phyloP scores from a whole-genome alignment of 1,284 basidiomycete genomes.

The Clitocybe nebularis region DNA sequence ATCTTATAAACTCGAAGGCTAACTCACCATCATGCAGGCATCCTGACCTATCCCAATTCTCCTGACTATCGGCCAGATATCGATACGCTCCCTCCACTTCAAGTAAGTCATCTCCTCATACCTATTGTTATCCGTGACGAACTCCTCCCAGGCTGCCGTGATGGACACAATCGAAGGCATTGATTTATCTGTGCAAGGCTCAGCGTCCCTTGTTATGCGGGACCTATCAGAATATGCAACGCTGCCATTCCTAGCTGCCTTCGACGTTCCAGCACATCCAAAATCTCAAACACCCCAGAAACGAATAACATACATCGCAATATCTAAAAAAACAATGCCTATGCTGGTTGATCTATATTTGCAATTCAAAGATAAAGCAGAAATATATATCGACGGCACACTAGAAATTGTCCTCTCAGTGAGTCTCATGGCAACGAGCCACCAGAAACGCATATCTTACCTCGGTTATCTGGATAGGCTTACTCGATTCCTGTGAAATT shows the following conservation, averaged over 20 bases:
- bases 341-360: conserved; percentile 72
- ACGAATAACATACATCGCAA: conserved; percentile 81
- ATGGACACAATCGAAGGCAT: conserved; percentile 68
- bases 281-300: conserved; percentile 41
- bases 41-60: conserved; percentile 79
- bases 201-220: conserved; percentile 70
- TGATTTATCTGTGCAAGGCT: conserved; percentile 57
- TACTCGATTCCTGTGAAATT: conserved; percentile 89
- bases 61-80: conserved; percentile 87
- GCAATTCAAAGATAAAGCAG: conserved; percentile 52
- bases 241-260: conserved; percentile 79
- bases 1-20: not conserved
- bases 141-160: conserved; percentile 51
- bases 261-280: conserved; percentile 44
- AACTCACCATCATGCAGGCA: conserved; percentile 36
- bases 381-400: conserved; percentile 79
- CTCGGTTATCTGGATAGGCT: conserved; percentile 44
- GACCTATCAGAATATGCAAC: conserved; percentile 86
- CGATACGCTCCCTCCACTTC: conserved; percentile 80
- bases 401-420: conserved; percentile 82
- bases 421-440: too few relatives aligned
- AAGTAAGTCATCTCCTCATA: conserved; percentile 40
- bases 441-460: not conserved
- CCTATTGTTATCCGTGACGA: conserved; percentile 3
- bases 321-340: conserved; percentile 87